phyloP scores from a whole-genome alignment of 768 basidiomycete genomes.

The Collybia mongolica region DNA sequence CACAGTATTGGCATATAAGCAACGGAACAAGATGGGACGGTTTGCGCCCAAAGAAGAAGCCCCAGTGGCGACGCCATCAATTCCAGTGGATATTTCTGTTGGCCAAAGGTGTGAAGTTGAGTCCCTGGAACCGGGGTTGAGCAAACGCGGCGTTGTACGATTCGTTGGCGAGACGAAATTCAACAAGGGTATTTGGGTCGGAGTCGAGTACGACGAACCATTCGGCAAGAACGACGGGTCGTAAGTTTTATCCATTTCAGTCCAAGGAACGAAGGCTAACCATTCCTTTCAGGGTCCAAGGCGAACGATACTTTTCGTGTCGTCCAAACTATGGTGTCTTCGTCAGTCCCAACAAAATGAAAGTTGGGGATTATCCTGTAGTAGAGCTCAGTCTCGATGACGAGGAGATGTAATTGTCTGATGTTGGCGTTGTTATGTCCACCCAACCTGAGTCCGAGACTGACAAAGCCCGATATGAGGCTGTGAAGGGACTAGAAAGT shows the following conservation, averaged over 20 bases:
- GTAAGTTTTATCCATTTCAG: constrained; percentile 48
- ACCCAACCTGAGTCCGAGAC: constrained; percentile 1
- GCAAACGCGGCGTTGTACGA: constrained; percentile 81
- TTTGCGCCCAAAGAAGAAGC: constrained; percentile 61
- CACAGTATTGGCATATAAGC: constrained; percentile 87
- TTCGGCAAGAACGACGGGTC: constrained; percentile 94
- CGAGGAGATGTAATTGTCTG: constrained; percentile 62
- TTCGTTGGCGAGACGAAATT: constrained; percentile 84
- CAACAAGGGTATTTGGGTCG: constrained; percentile 79
- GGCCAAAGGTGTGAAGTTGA: constrained; percentile 86
- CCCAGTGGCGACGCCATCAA: constrained; percentile 18
- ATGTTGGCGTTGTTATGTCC: constrained; percentile 4
- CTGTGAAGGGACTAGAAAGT: constrained; percentile 23
- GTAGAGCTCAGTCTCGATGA: constrained; percentile 76
- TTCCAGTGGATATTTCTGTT: constrained; percentile 49
- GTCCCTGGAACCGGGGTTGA: constrained; percentile 62
- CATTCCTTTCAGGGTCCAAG: constrained; percentile 61
- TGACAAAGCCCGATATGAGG: constrained; percentile 8
- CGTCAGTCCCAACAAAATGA: constrained; percentile 79
- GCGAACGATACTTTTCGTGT: constrained; percentile 84
- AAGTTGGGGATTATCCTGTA: constrained; percentile 83
- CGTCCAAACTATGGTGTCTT: constrained; percentile 79
- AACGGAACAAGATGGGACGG: constrained; percentile 82
- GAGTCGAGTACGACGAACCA: constrained; percentile 94
- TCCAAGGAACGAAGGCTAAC: not conserved